These are phyloP conservation scores for Stereum hirsutum DNA, from an alignment of 1,284 basidiomycete genomes.

Conservation along the genomic window DNA sequence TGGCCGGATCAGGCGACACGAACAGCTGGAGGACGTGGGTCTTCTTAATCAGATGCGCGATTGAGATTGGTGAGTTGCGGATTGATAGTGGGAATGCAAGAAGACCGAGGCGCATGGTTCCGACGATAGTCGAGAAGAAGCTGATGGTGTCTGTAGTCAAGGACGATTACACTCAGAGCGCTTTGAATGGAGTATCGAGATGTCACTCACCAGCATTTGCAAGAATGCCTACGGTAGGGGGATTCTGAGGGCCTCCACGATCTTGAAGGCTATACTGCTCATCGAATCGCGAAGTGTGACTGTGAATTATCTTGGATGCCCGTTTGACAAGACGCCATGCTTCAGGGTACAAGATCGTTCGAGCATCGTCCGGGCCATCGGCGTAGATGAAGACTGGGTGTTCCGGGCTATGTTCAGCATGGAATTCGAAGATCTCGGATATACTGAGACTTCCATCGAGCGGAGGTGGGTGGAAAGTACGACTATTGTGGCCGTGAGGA, in stretches of 20 bases:
- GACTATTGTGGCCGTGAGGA: not conserved
- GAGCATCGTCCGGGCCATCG: not conserved
- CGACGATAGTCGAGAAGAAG: constrained; percentile 12
- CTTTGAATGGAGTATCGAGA: not conserved
- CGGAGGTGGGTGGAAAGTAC: constrained; percentile 1
- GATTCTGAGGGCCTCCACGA: not conserved
- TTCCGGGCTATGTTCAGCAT: constrained; percentile 4
- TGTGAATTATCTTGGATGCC: not conserved
- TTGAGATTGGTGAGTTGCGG: not conserved
- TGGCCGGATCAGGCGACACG: constrained; percentile 4
- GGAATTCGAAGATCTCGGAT: constrained; percentile 1
- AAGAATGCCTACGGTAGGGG: constrained; percentile 3
- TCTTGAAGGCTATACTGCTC: constrained; percentile 1
- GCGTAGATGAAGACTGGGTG: constrained; percentile 4
- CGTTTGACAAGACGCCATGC: not conserved
- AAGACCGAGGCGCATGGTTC: constrained; percentile 13
- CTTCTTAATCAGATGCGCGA: constrained; percentile 2
- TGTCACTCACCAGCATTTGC: not conserved
- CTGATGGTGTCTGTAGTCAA: constrained; percentile 14
- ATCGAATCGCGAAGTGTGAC: not conserved
- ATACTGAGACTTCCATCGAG: constrained; percentile 2
- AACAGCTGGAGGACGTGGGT: constrained; percentile 4
- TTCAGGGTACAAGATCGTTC: constrained; percentile 1
- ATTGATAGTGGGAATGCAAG: constrained; percentile 2
- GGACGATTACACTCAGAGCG: not conserved